Evolutionary conservation across 2,329 filamentous ascomycete species (phyloP), one percentile per base, ranked within the genome.

Genomic region (Calonectria henricotiae): DNA sequence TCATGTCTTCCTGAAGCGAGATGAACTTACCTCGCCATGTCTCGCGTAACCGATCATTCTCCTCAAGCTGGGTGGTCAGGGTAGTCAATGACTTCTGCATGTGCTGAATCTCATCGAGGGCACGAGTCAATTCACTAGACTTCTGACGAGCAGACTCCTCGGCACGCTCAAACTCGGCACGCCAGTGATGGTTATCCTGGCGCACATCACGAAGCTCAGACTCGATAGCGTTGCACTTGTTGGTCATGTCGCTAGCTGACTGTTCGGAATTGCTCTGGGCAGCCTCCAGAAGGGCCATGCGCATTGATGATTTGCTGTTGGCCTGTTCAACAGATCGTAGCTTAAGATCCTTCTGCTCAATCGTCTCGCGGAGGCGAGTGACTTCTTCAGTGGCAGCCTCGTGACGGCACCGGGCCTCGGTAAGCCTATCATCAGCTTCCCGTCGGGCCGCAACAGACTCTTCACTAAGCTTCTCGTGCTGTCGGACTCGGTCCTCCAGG

Each of bases 1-100:
- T 89, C 92, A 98, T 96, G 76, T 98, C 94, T 73, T 94, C 90
- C 82, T 98, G 95, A 44, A 99, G 86, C 70, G 91, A 91, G 76
- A 96, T 90, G 78, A 98, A 93, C 82, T 96, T 97, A 80, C 87
- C 86, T 74, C 94, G 92, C 89, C 97, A 95, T 71, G 88, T 91
- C 80, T 98, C 94, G 68, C 95, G 92, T 69, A 97, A 89, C 73
- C 92, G 91, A 78, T 95, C 91, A 78, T 94, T 96, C 83, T 98
- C 95, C 78, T 96, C 92, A 47, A 96, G 89, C 79, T 97, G 95
- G 54, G 89, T 89, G 71, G 91, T 90, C 66, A 98, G 87, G 25
- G 91, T 92, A 71, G 92, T 90, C 68, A 97, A 90, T 35, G 91
- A 91, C 79, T 89, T 91, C 75, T 91, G 91, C 67, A 98, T 86